phyloP scores from a whole-genome alignment of 306 rosid genomes.

The Cicer yamashitae region DNA sequence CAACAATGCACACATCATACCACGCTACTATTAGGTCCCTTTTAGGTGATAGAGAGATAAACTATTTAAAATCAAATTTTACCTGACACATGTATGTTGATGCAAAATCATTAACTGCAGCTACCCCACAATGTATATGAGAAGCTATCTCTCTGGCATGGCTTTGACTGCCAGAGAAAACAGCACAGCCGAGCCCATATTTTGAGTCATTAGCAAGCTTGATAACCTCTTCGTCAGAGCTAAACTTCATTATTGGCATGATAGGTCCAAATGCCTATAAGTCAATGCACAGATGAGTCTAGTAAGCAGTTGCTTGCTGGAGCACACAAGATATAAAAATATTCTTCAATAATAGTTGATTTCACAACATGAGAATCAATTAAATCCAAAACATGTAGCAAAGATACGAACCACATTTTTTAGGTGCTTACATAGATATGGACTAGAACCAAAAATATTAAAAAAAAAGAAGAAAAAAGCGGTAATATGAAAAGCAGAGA shows the following conservation, averaged over 20 bases:
- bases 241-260: constrained; percentile 89
- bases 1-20: constrained; percentile 15
- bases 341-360: constrained; percentile 24
- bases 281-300: constrained; percentile 36
- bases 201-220: constrained; percentile 88
- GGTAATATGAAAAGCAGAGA: not conserved
- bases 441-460: not conserved
- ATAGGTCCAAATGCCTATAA: constrained; percentile 91
- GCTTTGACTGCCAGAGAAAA: constrained; percentile 81
- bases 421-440: constrained; percentile 11
- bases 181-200: constrained; percentile 93
- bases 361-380: constrained; percentile 21
- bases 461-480: not conserved
- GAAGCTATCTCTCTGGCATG: constrained; percentile 82
- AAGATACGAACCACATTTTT: not conserved
- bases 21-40: constrained; percentile 8
- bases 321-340: constrained; percentile 18
- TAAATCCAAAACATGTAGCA: constrained; percentile 13
- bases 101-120: constrained; percentile 85
- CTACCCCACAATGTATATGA: constrained; percentile 81
- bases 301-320: constrained; percentile 29
- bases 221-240: constrained; percentile 82
- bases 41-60: constrained; percentile 8
- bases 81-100: constrained; percentile 93
- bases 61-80: constrained; percentile 18